Percentiles rank a stretch among this genome's conserved stretches.
Evolutionary conservation across 352 stramenopile genomes (phyloP).

Genomic region (Albugo laibachii): DNA sequence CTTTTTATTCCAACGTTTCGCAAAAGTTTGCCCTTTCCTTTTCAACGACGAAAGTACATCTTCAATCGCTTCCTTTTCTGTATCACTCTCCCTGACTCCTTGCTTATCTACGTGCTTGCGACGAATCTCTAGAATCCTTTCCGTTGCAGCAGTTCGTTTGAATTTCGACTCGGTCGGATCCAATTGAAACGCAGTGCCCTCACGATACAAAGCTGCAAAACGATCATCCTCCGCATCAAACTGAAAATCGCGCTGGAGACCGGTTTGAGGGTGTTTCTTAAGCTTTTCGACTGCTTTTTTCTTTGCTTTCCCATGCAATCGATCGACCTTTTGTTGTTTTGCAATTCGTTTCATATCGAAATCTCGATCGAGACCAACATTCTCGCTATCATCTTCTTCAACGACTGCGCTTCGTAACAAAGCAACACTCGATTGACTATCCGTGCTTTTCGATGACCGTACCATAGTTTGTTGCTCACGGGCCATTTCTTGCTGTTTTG

Average conservation of each 20-base stretch:
- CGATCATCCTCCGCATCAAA: constrained; percentile 57
- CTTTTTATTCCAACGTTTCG: too few species aligned
- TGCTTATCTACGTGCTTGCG: constrained; percentile 30
- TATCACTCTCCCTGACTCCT: too few species aligned
- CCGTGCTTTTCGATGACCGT: constrained; percentile 20
- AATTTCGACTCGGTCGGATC: constrained; percentile 74
- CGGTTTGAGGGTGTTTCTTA: constrained; percentile 36
- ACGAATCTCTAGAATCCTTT: constrained; percentile 61
- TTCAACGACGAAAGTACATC: too few species aligned
- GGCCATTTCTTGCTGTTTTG: constrained; percentile 30
- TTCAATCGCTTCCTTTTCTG: too few species aligned
- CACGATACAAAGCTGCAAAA: constrained; percentile 55
- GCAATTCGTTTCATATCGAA: constrained; percentile 77
- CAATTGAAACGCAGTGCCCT: constrained; percentile 57
- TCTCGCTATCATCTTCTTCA: constrained; percentile 11
- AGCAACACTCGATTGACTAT: not conserved
- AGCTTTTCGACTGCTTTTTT: constrained; percentile 54
- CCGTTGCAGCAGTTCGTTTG: constrained; percentile 56
- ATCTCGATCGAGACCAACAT: constrained; percentile 26
- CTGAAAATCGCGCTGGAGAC: constrained; percentile 50
- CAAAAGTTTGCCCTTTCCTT: too few species aligned
- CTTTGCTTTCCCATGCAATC: constrained; percentile 55
- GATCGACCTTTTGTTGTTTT: constrained; percentile 32
- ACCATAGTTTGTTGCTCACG: constrained; percentile 46
- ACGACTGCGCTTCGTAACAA: constrained; percentile 9